Base-by-base conservation (phyloP, 768 basidiomycete species). In the Kwoniella sp. region DNA sequence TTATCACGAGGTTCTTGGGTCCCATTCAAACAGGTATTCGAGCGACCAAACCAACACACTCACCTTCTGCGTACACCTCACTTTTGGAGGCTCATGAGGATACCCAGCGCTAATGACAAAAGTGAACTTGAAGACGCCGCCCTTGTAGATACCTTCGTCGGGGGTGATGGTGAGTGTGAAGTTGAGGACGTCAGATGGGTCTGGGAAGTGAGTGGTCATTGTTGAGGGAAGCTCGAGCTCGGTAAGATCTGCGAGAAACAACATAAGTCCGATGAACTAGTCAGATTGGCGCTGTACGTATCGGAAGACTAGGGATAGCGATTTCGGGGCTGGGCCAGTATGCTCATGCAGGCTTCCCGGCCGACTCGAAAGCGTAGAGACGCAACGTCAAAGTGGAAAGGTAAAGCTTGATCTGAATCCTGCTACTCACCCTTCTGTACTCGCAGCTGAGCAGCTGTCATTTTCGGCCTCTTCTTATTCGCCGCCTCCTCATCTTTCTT, bases 131-230 rank as follows among this genome's bases (percentile, higher is more conserved):
- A 98, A 99, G 22, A 88, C 84, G 70, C 93, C 95, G 74, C 92
- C 92, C 82, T 93, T 92, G 85, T 99, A 99, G 91, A 99, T 97
- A 73, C 96, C 95, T 84, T 99, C 96, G 82, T 99, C 96, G 9
- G 96, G 96, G 55, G 89, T 89, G 76, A 99, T 97, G 68, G 90
- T 93, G 38, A 99, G 86, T 57, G 88, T 88, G 81, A 99, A 99
- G 86, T 96, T 95, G 78, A 99, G 89, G 73, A 97, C 89, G 86
- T 99, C 90, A 63, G 86, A 84, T 67, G 93, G 87, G 87, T 97
- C 90, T 26, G 93, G 87, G 82, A 96, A 97, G 77, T 90, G 77
- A 20, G 92, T 97, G 84, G 89, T 89, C 95, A 99, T 99, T 25
- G 96, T 98, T 50, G 88, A 83, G 38, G 96, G 93, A 9, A 98